Evolutionary conservation across 1,284 basidiomycete genomes (phyloP).

Genomic region (Cutaneotrichosporon sp.): DNA sequence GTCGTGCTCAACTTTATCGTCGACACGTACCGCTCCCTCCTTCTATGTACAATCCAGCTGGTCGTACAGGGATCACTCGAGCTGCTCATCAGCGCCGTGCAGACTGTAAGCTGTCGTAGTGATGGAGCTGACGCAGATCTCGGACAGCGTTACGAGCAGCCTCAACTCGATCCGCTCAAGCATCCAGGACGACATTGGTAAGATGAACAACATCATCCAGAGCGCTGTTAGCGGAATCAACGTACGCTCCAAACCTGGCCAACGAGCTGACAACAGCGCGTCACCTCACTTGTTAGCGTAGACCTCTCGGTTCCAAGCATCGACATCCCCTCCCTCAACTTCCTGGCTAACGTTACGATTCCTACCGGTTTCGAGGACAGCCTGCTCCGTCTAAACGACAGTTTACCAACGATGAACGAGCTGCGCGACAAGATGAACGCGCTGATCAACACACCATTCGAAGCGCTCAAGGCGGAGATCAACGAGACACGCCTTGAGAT

Average conservation of each 20-base stretch:
- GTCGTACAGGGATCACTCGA: slow-evolving; percentile 77
- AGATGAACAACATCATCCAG: slow-evolving; percentile 69
- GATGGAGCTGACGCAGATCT: slow-evolving; percentile 59
- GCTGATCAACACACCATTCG: slow-evolving; percentile 79
- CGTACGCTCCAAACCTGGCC: slow-evolving; percentile 28
- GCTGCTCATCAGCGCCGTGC: slow-evolving; percentile 74
- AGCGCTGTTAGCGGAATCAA: slow-evolving; percentile 67
- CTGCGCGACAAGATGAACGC: slow-evolving; percentile 69
- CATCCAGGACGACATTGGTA: slow-evolving; percentile 69
- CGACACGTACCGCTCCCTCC: slow-evolving; percentile 83
- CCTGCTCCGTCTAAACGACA: slow-evolving; percentile 71
- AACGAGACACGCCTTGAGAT: slow-evolving; percentile 73
- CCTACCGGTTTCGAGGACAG: slow-evolving; percentile 74
- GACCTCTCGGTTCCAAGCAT: slow-evolving; percentile 69
- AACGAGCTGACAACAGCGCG: slow-evolving; percentile 45
- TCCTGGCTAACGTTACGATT: slow-evolving; percentile 74
- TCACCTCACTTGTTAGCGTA: slow-evolving; percentile 63
- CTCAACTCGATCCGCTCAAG: slow-evolving; percentile 62
- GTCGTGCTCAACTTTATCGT: slow-evolving; percentile 86
- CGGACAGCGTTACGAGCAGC: slow-evolving; percentile 63
- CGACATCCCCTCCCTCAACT: slow-evolving; percentile 66
- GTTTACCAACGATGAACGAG: slow-evolving; percentile 74
- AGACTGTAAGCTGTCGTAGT: slow-evolving; percentile 57
- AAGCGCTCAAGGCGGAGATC: slow-evolving; percentile 78
- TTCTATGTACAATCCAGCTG: slow-evolving; percentile 88